Evolutionary conservation across 495 filamentous ascomycete species (phyloP).

Genomic region (Aspergillus homomorphus): DNA sequence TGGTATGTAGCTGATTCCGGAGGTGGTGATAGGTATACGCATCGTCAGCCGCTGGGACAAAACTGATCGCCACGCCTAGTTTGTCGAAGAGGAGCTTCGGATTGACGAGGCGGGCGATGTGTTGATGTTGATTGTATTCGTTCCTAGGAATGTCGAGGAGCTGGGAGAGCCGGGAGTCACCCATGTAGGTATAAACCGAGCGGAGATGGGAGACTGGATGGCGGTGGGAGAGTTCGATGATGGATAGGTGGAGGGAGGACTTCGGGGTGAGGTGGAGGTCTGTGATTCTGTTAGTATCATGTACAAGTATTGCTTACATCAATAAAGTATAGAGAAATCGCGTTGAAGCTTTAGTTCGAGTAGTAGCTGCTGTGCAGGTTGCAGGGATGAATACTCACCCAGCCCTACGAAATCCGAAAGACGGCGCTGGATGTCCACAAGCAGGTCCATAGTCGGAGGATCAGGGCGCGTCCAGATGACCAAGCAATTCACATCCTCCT

Average conservation of each 20-base stretch:
- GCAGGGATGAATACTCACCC: background rate
- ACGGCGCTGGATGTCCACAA: slow-evolving; percentile 1
- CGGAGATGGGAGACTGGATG: slow-evolving; percentile 6
- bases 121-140: background rate
- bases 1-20: slow-evolving; percentile 8
- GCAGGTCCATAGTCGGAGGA: background rate
- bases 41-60: slow-evolving; percentile 1
- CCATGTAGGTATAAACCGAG: slow-evolving; percentile 5
- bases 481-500: slow-evolving; percentile 4
- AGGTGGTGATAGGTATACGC: slow-evolving; percentile 9
- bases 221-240: slow-evolving; percentile 11
- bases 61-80: slow-evolving; percentile 8
- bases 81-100: slow-evolving; percentile 10
- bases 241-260: slow-evolving; percentile 3
- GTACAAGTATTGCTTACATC: no score
- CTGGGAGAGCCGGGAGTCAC: background rate
- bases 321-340: no score
- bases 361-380: background rate
- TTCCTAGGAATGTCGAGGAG: slow-evolving; percentile 1
- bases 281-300: background rate
- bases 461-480: slow-evolving; percentile 11
- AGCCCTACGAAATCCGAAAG: slow-evolving; percentile 5
- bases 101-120: slow-evolving; percentile 2
- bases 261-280: slow-evolving; percentile 7
- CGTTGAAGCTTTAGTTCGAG: background rate